Evolutionary conservation across 495 filamentous ascomycete species (phyloP).

Genomic region (Penicillium goetzii): DNA sequence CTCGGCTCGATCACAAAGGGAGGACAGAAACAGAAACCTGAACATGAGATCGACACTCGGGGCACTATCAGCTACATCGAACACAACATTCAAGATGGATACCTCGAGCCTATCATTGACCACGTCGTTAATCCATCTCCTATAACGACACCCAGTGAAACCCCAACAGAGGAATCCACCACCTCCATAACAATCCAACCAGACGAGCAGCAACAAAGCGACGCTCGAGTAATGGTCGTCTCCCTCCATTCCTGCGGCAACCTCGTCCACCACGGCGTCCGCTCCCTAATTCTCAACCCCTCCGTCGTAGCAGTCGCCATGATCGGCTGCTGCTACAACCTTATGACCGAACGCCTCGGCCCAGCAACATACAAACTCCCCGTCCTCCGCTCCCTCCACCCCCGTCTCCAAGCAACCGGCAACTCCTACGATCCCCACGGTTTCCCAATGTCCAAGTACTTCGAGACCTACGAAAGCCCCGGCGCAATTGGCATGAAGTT

Average conservation of each 20-base stretch:
- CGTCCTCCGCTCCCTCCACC: constrained; percentile 60
- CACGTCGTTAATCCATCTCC: constrained; percentile 58
- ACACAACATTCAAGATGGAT: constrained; percentile 63
- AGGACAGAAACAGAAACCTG: constrained; percentile 33
- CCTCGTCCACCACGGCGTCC: constrained; percentile 90
- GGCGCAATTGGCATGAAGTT: constrained; percentile 67
- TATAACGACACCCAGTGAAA: constrained; percentile 8
- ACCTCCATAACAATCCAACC: constrained; percentile 8
- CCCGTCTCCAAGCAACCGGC: constrained; percentile 60
- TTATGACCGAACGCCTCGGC: constrained; percentile 85
- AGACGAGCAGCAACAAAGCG: constrained; percentile 21
- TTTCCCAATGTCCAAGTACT: constrained; percentile 83
- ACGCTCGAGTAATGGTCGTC: constrained; percentile 73
- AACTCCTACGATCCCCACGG: constrained; percentile 79
- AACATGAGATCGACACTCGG: constrained; percentile 22
- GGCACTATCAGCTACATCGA: constrained; percentile 57
- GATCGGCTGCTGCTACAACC: constrained; percentile 97
- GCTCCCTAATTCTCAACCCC: constrained; percentile 81
- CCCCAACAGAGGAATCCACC: constrained; percentile 14
- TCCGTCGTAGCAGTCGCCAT: constrained; percentile 86
- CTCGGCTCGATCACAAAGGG: constrained; percentile 12
- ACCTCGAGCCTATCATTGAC: constrained; percentile 70
- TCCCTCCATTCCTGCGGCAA: constrained; percentile 98
- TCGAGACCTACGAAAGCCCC: constrained; percentile 61
- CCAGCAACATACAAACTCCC: constrained; percentile 85